Evolutionary conservation across 208 protist species (phyloP).

Genomic region (Acanthamoeba royreba): DNA sequence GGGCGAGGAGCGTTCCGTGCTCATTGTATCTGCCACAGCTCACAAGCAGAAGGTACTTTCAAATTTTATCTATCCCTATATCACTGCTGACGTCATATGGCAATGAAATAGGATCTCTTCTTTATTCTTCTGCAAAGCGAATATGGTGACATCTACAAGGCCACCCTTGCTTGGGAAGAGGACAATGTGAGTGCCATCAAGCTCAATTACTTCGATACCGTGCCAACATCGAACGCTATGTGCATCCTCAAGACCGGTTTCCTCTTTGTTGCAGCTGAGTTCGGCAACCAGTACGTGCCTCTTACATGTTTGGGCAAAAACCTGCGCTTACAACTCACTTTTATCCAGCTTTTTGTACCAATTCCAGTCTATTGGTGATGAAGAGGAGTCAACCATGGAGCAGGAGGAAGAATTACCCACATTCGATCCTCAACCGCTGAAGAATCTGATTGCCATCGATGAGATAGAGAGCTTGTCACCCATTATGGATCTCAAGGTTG

Average conservation of each 20-base stretch:
- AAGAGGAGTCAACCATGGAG: constrained; percentile 59
- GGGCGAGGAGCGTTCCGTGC: constrained; percentile 83
- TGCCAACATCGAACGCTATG: constrained; percentile 88
- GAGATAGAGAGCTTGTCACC: constrained; percentile 82
- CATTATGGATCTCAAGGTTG: constrained; percentile 78
- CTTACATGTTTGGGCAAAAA: not conserved
- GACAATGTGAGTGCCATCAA: constrained; percentile 78
- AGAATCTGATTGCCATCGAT: constrained; percentile 80
- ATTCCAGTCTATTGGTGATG: constrained; percentile 85
- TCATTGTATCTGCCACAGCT: constrained; percentile 85
- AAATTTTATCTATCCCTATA: not conserved
- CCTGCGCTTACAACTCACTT: not conserved
- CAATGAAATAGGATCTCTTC: constrained; percentile 75
- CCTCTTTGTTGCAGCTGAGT: constrained; percentile 94
- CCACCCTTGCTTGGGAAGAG: constrained; percentile 86
- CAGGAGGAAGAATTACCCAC: constrained; percentile 23
- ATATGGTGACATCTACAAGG: constrained; percentile 96
- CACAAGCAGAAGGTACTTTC: constrained; percentile 74
- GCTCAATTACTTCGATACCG: constrained; percentile 97
- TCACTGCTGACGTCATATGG: not conserved
- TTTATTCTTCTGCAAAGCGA: constrained; percentile 96
- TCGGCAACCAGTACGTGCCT: constrained; percentile 87
- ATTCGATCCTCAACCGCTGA: constrained; percentile 72
- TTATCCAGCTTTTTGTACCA: constrained; percentile 77
- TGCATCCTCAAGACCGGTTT: constrained; percentile 92